Base-by-base conservation (phyloP, 495 filamentous ascomycete species). In the Penicillium longicatenatum region DNA sequence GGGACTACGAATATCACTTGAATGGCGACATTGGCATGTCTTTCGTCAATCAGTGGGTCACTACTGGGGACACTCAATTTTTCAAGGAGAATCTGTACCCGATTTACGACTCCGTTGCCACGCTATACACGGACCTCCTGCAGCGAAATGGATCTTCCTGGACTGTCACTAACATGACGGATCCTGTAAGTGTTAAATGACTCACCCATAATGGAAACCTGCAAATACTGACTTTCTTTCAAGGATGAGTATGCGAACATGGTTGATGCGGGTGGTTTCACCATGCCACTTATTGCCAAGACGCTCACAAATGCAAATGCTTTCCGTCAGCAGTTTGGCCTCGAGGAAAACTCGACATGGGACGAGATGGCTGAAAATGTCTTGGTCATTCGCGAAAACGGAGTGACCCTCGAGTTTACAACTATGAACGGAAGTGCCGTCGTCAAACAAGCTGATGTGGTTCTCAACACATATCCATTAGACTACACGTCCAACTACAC, bases 241-340 rank as follows among this genome's bases (percentile, higher is more conserved):
- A 54, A 84, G 73, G 87, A 90, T 64, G 87, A 90, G 69, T 90
- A 89, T 62, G 88, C 87, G 6, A 92, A 92, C 62, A 75, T 84
- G 30, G 69, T 89, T 19, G 80, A 88, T 62, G 89, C 89, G 21
- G 86, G 86, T 43, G 89, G 85, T 22, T 92, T 84, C 64, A 92
- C 89, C 1, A 89, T 89, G 75, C 82, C 86, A 0, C 72, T 89
- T 9, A 84, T 89, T 54, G 83, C 75, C 33, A 74, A 78, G 64
- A 87, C 80, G 16, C 79, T 82, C 57, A 72, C 58, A 6, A 71
- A 81, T 50, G 82, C 85, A 10, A 87, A 86, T 59, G 35, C 63
- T 5, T 82, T 88, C 62, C 83, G 84, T 31, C 58, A 72, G 17
- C 67, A 86, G 26, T 82, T 89, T 60, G 83, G 80, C 21, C 60